Conservation (phyloP, 352 stramenopile genomes). For the Thraustochytrium striatum region DNA sequence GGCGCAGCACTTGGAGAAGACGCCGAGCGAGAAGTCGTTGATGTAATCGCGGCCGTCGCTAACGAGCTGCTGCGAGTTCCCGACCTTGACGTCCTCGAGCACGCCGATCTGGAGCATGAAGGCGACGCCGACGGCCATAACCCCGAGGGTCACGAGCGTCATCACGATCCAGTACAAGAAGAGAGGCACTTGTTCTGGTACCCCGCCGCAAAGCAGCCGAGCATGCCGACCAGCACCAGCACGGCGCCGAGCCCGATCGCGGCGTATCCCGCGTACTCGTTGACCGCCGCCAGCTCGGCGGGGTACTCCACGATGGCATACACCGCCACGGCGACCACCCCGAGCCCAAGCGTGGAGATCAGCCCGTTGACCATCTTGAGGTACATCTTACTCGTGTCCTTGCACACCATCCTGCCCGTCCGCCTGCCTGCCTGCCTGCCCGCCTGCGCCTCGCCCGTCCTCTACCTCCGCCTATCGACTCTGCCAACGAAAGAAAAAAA, state of each 20-base stretch:
- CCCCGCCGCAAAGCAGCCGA: constrained; percentile 23
- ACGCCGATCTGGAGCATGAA: constrained; percentile 29
- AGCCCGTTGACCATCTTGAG: background rate
- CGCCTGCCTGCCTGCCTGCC: no score
- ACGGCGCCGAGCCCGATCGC: constrained; percentile 6
- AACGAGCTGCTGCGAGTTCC: background rate
- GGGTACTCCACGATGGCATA: constrained; percentile 27
- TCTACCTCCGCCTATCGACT: no score
- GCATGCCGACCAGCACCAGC: background rate
- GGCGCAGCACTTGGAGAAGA: constrained; percentile 28
- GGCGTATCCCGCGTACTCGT: background rate
- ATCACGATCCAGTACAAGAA: constrained; percentile 35
- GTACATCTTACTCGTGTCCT: background rate
- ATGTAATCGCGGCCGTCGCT: background rate
- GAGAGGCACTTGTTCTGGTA: constrained; percentile 33
- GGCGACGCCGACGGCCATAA: background rate
- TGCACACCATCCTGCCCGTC: no score
- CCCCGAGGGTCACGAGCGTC: background rate
- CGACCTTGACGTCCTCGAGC: background rate
- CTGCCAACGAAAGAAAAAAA: no score
- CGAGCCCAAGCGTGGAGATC: constrained; percentile 1
- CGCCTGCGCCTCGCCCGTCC: no score
- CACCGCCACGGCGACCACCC: background rate
- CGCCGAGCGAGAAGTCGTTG: constrained; percentile 33
- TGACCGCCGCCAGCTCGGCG: constrained; percentile 21